Conservation (phyloP, 2,329 filamentous ascomycete species). For the Coniochaeta hoffmannii region DNA sequence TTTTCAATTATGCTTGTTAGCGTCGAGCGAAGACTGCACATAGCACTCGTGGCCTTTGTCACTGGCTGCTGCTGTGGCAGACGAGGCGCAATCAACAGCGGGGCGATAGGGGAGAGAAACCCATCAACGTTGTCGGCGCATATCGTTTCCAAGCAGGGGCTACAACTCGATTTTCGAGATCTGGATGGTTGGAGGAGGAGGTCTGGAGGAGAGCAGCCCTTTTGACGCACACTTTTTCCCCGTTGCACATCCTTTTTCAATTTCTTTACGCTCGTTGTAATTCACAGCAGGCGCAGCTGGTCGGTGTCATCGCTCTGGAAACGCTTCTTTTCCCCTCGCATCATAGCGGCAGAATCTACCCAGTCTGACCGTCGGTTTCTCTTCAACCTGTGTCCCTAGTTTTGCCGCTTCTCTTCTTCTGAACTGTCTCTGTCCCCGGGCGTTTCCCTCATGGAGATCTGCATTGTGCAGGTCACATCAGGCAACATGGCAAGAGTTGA, state of each 20-base stretch:
- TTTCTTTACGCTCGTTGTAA: conserved; percentile 48
- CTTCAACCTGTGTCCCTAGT: not conserved
- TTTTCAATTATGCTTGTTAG: not conserved
- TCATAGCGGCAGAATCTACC: not conserved
- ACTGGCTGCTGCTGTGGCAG: not conserved
- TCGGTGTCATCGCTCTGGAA: conserved; percentile 5
- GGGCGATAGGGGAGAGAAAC: not conserved
- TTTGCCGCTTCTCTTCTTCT: not conserved
- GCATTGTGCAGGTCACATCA: not conserved
- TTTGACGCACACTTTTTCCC: conserved; percentile 16
- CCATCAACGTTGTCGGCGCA: not conserved
- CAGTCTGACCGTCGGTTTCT: not conserved
- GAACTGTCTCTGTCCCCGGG: not conserved
- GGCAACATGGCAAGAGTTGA: not conserved
- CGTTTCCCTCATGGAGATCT: not conserved
- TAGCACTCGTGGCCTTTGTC: not conserved
- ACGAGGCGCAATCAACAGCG: not conserved
- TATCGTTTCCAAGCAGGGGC: not conserved
- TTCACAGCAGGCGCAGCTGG: conserved; percentile 16
- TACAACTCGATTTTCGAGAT: not conserved
- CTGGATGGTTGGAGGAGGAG: not conserved
- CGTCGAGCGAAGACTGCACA: not conserved
- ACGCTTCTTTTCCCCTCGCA: conserved; percentile 1
- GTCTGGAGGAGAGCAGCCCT: conserved; percentile 7
- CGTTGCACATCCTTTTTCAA: conserved; percentile 23